These are phyloP conservation scores for Globisporangium polare DNA, from an alignment of 352 stramenopile genomes.

Conservation along the genomic window DNA sequence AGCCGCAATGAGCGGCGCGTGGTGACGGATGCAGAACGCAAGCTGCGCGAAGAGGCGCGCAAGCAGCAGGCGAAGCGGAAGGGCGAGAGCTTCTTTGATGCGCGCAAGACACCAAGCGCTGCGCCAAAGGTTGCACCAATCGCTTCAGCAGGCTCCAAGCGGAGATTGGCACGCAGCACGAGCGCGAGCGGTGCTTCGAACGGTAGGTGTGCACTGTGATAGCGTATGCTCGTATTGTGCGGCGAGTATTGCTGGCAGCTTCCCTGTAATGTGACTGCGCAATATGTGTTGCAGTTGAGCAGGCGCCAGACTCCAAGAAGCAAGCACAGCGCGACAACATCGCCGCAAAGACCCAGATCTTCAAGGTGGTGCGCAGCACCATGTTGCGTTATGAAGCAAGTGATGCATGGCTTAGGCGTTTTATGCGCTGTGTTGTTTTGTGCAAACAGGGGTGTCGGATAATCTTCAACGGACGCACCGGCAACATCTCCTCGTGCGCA, in stretches of 20 bases:
- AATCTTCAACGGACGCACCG: constrained; percentile 77
- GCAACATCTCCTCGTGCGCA: constrained; percentile 77
- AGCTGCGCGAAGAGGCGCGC: constrained; percentile 22
- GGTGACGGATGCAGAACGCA: constrained; percentile 24
- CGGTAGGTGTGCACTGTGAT: not conserved
- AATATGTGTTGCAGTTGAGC: not conserved
- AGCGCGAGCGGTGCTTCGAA: not conserved
- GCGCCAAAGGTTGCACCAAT: not conserved
- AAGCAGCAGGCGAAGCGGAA: constrained; percentile 26
- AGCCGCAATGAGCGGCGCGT: constrained; percentile 46
- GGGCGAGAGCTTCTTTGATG: constrained; percentile 42
- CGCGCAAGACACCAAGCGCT: not conserved
- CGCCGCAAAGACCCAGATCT: not conserved
- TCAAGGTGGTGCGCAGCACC: not conserved
- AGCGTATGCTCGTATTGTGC: not conserved
- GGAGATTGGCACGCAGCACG: not conserved
- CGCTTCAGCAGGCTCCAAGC: not conserved
- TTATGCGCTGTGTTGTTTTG: not conserved
- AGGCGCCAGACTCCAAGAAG: not conserved
- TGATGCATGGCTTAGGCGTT: not conserved
- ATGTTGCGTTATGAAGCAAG: not conserved
- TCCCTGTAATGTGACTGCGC: not conserved
- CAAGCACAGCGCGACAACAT: not conserved
- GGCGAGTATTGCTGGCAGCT: not conserved
- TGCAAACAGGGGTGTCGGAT: constrained; percentile 59